phyloP scores from a whole-genome alignment of 768 basidiomycete species.

The Agaricus sinodeliciosus region DNA sequence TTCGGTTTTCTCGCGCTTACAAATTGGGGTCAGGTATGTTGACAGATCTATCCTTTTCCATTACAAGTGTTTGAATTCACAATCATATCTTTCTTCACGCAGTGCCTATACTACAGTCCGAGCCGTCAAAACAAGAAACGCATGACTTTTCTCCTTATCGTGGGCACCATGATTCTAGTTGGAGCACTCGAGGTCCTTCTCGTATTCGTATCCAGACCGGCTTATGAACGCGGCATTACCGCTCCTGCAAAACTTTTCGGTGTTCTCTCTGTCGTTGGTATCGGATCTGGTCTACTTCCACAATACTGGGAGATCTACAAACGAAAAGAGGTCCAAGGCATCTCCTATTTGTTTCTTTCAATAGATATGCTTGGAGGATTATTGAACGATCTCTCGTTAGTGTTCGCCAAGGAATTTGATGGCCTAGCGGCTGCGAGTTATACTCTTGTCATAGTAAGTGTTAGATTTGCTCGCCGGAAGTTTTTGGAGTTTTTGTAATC shows the following conservation, averaged over 20 bases:
- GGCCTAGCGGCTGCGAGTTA: slow-evolving; percentile 57
- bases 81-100: slow-evolving; percentile 1
- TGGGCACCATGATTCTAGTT: slow-evolving; percentile 33
- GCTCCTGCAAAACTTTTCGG: slow-evolving; percentile 51
- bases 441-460: slow-evolving; percentile 51
- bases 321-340: slow-evolving; percentile 54
- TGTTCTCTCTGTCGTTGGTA: slow-evolving; percentile 49
- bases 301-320: slow-evolving; percentile 77
- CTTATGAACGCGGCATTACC: slow-evolving; percentile 23
- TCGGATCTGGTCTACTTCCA: slow-evolving; percentile 43
- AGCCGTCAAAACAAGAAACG: slow-evolving; percentile 27
- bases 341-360: slow-evolving; percentile 62
- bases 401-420: slow-evolving; percentile 59
- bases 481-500: neutral
- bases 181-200: slow-evolving; percentile 56
- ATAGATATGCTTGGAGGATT: slow-evolving; percentile 68
- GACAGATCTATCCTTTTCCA: neutral
- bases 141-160: slow-evolving; percentile 27
- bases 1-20: slow-evolving; percentile 55
- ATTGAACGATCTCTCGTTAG: slow-evolving; percentile 65
- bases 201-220: slow-evolving; percentile 49
- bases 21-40: slow-evolving; percentile 61
- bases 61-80: neutral
- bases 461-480: neutral
- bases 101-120: slow-evolving; percentile 65